phyloP scores from a whole-genome alignment of 768 basidiomycete species.

The Obba rivulosa region DNA sequence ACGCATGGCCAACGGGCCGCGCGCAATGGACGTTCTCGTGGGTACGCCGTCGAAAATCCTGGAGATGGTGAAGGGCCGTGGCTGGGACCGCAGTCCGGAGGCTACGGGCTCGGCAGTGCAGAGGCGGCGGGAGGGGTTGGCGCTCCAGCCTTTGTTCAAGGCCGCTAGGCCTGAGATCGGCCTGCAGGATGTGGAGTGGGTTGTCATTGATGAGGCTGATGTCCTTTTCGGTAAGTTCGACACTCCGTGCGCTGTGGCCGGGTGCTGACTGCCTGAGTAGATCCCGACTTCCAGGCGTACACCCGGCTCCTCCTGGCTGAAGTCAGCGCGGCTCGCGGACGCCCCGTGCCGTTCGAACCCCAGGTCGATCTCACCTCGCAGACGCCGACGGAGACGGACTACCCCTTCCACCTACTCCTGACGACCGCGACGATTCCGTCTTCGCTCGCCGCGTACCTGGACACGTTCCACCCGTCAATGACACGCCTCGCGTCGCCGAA shows the following conservation, averaged over 20 bases:
- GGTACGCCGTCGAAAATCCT: slow-evolving; percentile 62
- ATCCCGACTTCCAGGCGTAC: slow-evolving; percentile 75
- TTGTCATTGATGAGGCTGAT: slow-evolving; percentile 89
- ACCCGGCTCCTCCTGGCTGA: slow-evolving; percentile 69
- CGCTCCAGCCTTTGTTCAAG: slow-evolving; percentile 22
- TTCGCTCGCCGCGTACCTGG: slow-evolving; percentile 61
- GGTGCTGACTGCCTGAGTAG: slow-evolving; percentile 30
- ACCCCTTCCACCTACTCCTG: slow-evolving; percentile 79
- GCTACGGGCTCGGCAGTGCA: slow-evolving; percentile 19
- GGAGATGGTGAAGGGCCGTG: slow-evolving; percentile 50
- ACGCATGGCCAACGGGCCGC: slow-evolving; percentile 12
- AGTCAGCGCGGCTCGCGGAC: slow-evolving; percentile 58
- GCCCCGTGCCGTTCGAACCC: slow-evolving; percentile 30
- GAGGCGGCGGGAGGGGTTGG: slow-evolving; percentile 21
- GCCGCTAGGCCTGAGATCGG: slow-evolving; percentile 52
- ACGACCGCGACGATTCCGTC: slow-evolving; percentile 86
- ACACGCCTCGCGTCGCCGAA: slow-evolving; percentile 76
- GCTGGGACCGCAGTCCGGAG: slow-evolving; percentile 40
- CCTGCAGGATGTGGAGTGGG: slow-evolving; percentile 76
- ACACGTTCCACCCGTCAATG: slow-evolving; percentile 53
- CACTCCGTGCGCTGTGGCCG: not conserved
- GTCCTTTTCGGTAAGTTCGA: slow-evolving; percentile 68
- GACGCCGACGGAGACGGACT: slow-evolving; percentile 32
- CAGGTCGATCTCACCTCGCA: slow-evolving; percentile 10
- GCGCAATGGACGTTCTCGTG: slow-evolving; percentile 51